Percentiles rank a stretch among this genome's conserved stretches.
These are phyloP conservation scores for Gnomoniopsis smithogilvyi DNA, from an alignment of 2,329 filamentous ascomycete species.

Conservation along the genomic window DNA sequence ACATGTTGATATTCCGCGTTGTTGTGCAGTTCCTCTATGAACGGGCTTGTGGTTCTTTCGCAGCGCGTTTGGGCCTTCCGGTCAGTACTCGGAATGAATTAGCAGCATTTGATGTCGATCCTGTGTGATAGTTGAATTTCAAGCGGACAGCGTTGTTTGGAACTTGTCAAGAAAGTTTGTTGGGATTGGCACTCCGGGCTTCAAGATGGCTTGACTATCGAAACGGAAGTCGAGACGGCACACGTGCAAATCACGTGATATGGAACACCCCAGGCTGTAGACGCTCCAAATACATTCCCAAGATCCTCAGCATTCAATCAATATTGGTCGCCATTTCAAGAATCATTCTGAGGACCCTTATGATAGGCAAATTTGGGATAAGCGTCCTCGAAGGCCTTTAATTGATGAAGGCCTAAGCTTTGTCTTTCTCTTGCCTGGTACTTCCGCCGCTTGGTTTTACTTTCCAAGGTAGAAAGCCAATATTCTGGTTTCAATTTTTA, in stretches of 20 bases:
- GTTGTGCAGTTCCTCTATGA: too few species aligned
- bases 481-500: not conserved
- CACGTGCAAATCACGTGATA: constrained; percentile 18
- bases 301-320: too few species aligned
- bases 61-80: too few species aligned
- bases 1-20: not conserved
- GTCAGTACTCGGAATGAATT: too few species aligned
- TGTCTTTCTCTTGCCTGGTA: not conserved
- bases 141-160: not conserved
- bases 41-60: too few species aligned
- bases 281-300: too few species aligned
- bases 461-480: not conserved
- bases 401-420: not conserved
- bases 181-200: too few species aligned
- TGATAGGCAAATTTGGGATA: too few species aligned
- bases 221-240: not conserved
- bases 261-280: too few species aligned
- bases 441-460: not conserved
- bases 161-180: not conserved
- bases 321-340: too few species aligned
- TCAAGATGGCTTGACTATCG: not conserved
- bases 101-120: too few species aligned
- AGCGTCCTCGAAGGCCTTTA: not conserved
- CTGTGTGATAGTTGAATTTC: not conserved
- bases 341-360: too few species aligned